Evolutionary conservation across 768 basidiomycete species (phyloP), one percentile per base, ranked within the genome.

Genomic region (Suillus americanus): DNA sequence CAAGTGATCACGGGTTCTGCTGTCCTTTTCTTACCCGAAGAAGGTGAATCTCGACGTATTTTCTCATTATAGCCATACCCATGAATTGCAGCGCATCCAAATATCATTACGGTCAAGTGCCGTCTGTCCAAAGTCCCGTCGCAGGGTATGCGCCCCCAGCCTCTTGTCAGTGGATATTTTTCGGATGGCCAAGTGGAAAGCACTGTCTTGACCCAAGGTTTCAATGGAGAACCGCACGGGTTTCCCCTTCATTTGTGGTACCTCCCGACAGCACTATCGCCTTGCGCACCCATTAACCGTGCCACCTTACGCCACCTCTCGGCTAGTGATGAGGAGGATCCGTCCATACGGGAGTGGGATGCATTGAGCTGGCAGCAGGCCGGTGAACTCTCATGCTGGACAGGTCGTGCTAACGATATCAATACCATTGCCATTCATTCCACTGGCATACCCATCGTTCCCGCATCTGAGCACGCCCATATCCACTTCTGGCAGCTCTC

Each of bases 191-290:
- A 83, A 40, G 75, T 84, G 1, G 83, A 86, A 64, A 86, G 83
- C 65, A 86, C 94, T 65, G 86, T 94, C 60, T 75, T 95, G 60
- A 92, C 91, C 0, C 90, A 92, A 71, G 93, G 93, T 1, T 80
- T 94, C 37, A 94, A 93, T 67, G 88, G 89, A 48, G 92, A 95
- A 65, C 86, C 88, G 0, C 80, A 94, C 3, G 83, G 91, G 30
- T 94, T 93, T 73, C 93, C 93, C 3, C 82, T 95, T 18, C 91
- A 94, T 63, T 72, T 95, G 38, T 94, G 87, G 84, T 94, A 93
- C 72, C 90, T 88, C 46, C 86, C 90, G 3, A 79, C 81, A 13
- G 82, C 89, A 10, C 77, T 94, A 64, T 78, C 81, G 59, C 82
- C 85, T 41, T 81, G 80, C 16, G 75, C 82, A 12, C 90, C 90